Evolutionary conservation across 805 yeast genomes (phyloP).

Genomic region (Kazachstania viticola): DNA sequence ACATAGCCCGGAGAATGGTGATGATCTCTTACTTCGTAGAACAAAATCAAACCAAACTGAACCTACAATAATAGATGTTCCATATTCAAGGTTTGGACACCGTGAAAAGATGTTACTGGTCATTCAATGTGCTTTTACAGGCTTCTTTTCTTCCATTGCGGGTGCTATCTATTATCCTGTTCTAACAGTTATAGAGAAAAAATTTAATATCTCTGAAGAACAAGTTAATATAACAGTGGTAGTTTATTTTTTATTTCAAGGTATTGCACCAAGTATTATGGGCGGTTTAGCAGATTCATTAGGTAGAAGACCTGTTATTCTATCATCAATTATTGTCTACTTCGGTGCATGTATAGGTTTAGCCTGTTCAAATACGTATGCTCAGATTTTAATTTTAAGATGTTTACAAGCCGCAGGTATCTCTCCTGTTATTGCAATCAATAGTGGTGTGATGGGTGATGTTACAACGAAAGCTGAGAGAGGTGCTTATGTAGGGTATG

Average conservation of each 20-base stretch:
- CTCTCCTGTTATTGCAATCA: slow-evolving; percentile 63
- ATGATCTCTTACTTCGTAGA: no score
- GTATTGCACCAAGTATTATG: slow-evolving; percentile 58
- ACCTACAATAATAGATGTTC: slow-evolving; percentile 8
- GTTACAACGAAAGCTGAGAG: slow-evolving; percentile 51
- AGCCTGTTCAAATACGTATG: slow-evolving; percentile 45
- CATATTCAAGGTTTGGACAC: slow-evolving; percentile 36
- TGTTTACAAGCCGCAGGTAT: slow-evolving; percentile 71
- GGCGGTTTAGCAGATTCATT: slow-evolving; percentile 55
- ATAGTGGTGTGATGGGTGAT: slow-evolving; percentile 66
- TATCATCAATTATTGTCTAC: slow-evolving; percentile 44
- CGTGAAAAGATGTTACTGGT: slow-evolving; percentile 34
- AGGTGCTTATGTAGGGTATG: slow-evolving; percentile 59
- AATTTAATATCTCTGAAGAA: slow-evolving; percentile 46
- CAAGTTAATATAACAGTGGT: slow-evolving; percentile 62
- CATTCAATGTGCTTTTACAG: slow-evolving; percentile 33
- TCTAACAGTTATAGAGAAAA: slow-evolving; percentile 40
- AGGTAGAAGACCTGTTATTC: slow-evolving; percentile 63
- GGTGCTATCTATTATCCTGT: slow-evolving; percentile 79
- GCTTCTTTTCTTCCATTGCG: slow-evolving; percentile 59
- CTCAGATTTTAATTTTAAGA: slow-evolving; percentile 53
- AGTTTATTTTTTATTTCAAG: slow-evolving; percentile 66
- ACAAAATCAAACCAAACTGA: no score
- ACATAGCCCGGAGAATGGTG: no score
- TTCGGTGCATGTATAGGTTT: slow-evolving; percentile 55